Evolutionary conservation across 2,329 filamentous ascomycete species (phyloP).

Genomic region (Aspergillus arachidicola): DNA sequence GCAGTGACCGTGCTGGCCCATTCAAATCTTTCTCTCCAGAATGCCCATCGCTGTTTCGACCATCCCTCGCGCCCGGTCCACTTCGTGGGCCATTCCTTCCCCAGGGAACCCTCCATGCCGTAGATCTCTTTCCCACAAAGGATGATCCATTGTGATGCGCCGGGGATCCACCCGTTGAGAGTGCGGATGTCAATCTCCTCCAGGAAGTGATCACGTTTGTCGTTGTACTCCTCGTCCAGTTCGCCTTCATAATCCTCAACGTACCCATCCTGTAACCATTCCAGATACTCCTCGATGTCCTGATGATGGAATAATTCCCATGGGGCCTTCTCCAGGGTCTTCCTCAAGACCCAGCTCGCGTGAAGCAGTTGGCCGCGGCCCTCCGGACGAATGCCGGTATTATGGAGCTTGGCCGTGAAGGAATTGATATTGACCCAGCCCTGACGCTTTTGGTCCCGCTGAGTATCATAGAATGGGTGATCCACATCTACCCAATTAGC

Average conservation of each 20-base stretch:
- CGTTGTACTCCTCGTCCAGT: background rate
- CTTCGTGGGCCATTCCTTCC: no score
- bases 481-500: background rate
- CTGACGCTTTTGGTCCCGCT: background rate
- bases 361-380: background rate
- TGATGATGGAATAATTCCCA: background rate
- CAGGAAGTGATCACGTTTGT: background rate
- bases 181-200: background rate
- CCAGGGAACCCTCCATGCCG: no score
- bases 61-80: background rate
- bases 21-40: background rate
- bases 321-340: background rate
- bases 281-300: background rate
- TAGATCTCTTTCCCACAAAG: background rate
- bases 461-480: background rate
- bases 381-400: background rate
- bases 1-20: background rate
- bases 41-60: background rate
- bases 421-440: background rate
- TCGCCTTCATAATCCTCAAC: background rate
- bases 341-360: background rate
- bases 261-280: background rate
- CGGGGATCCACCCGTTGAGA: background rate
- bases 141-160: background rate
- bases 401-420: background rate